Evolutionary conservation across 805 yeast genomes (phyloP), one percentile per base, ranked within the genome.

Genomic region (Saturnispora diversa): DNA sequence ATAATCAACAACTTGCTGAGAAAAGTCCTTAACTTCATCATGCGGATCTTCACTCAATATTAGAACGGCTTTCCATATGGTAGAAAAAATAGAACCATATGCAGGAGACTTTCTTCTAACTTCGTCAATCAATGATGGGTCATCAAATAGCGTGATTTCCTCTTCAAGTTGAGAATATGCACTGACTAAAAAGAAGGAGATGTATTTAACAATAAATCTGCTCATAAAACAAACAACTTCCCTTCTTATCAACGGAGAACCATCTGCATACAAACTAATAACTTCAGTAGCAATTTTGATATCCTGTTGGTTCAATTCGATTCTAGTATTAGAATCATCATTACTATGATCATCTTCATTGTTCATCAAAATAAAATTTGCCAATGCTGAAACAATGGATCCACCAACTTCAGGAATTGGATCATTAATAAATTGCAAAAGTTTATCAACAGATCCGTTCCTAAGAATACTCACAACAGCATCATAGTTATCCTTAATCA

Each of bases 331-430:
- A 43, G 49, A 22, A 10, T 30, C 33, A 20, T 13, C 33, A 30
- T 30, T 30, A 11, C 37, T 44, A 4, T 62, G 56, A 5, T 66
- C 74, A 2, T 63, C 59, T 5, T 58, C 56, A 25, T 68, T 75
- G 4, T 80, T 75, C 26, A 83, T 16, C 1, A 51, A 29, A 32
- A 58, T 59, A 53, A 79, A 85, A 28, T 78, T 74, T 4, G 86
- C 75, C 36, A 90, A 63, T 0, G 95, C 83, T 25, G 77, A 64
- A 10, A 92, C 63, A 4, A 85, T 75, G 0, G 97, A 84, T 0
- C 96, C 82, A 42, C 97, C 68, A 1, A 92, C 95, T 58, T 92
- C 98, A 0, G 97, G 96, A 35, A 90, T 86, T 0, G 97, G 95
- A 55, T 92, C 97, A 46, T 73, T 74, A 13, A 87, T 68, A 29